Evolutionary conservation across 805 yeast species (phyloP).

Genomic region (Ogataea ganodermae): DNA sequence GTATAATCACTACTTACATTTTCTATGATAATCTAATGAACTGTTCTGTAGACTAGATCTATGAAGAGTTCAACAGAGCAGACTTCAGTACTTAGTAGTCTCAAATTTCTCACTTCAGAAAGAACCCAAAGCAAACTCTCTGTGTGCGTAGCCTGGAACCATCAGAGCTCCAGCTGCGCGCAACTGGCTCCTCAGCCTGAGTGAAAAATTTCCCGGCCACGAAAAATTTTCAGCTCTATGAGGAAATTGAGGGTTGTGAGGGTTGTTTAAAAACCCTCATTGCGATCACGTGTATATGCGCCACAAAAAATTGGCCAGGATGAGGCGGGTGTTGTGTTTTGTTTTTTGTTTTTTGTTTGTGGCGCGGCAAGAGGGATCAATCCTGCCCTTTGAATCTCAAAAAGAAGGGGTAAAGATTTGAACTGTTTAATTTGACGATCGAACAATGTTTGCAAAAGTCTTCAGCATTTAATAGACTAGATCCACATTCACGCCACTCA

Average conservation of each 20-base stretch:
- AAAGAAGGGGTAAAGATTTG: not conserved
- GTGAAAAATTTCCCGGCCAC: constrained; percentile 9
- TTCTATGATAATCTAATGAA: constrained; percentile 13
- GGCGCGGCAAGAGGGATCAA: constrained; percentile 7
- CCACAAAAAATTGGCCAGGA: not conserved
- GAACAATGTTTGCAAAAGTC: too few species aligned
- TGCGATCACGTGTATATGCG: constrained; percentile 2
- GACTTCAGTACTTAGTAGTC: not conserved
- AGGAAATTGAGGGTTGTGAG: constrained; percentile 4
- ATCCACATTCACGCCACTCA: too few species aligned
- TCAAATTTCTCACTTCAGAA: constrained; percentile 4
- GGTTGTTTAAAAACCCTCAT: not conserved
- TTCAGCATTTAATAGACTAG: too few species aligned
- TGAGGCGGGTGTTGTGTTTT: not conserved
- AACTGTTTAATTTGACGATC: too few species aligned
- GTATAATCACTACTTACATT: constrained; percentile 14
- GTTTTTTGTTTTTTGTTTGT: not conserved
- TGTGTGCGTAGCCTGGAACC: constrained; percentile 4
- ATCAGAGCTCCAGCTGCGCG: not conserved
- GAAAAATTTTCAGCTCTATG: constrained; percentile 11
- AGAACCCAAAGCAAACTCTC: constrained; percentile 9
- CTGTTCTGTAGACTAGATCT: constrained; percentile 2
- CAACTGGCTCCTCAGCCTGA: not conserved
- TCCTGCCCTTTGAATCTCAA: not conserved
- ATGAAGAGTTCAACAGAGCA: not conserved